Conservation (phyloP, 805 yeast species). For the Metschnikowia proteae region DNA sequence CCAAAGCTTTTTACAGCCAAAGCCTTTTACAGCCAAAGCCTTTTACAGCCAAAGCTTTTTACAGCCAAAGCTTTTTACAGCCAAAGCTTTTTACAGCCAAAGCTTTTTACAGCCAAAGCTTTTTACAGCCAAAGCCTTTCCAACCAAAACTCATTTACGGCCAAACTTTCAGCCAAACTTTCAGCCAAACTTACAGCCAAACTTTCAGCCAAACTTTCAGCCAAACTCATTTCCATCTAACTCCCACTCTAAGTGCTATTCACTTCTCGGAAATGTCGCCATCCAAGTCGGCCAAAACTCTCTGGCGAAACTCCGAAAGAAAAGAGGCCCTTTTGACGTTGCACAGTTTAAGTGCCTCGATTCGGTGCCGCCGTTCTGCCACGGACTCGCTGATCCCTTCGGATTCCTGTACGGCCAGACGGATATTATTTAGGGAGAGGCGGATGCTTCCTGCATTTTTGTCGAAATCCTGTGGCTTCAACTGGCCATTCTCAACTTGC, state of each 20-base stretch:
- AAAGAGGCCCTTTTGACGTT: conserved; percentile 27
- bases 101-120: too few relatives aligned
- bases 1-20: too few relatives aligned
- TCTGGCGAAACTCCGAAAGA: conserved; percentile 16
- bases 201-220: too few relatives aligned
- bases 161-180: too few relatives aligned
- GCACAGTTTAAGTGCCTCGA: conserved; percentile 30
- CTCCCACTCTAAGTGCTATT: neutral
- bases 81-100: too few relatives aligned
- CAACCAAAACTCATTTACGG: too few relatives aligned
- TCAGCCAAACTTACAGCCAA: too few relatives aligned
- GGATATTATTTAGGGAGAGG: conserved; percentile 35
- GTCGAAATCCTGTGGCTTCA: conserved; percentile 41
- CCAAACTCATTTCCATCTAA: too few relatives aligned
- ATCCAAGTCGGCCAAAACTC: conserved; percentile 12
- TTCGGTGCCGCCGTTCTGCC: conserved; percentile 28
- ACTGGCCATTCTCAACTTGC: conserved; percentile 31
- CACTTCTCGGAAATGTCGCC: neutral
- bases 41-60: too few relatives aligned
- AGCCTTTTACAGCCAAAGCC: too few relatives aligned
- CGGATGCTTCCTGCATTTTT: conserved; percentile 45
- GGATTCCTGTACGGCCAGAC: conserved; percentile 34
- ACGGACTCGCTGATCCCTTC: conserved; percentile 45
- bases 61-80: too few relatives aligned
- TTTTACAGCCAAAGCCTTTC: too few relatives aligned